Evolutionary conservation across 345 rosid genomes (phyloP).

Genomic region (Lenwebbia sp.): DNA sequence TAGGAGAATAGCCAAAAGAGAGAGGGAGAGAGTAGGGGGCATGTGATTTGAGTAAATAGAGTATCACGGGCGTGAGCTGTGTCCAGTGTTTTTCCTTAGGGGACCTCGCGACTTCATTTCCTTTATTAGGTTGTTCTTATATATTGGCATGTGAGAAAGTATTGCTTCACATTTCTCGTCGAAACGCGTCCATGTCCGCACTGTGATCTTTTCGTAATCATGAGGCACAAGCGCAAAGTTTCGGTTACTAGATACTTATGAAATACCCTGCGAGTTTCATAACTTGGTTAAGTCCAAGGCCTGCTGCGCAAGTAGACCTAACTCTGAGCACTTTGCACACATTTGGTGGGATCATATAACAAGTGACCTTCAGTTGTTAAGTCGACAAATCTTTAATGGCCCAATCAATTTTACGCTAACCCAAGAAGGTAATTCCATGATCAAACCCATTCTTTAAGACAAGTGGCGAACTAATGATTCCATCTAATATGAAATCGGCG

Average conservation of each 20-base stretch:
- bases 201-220: not conserved
- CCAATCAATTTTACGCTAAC: too few species aligned
- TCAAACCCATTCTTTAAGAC: not conserved
- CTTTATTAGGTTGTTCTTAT: not conserved
- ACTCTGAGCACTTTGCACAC: not conserved
- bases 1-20: not conserved
- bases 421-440: not conserved
- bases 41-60: not conserved
- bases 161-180: not conserved
- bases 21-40: not conserved
- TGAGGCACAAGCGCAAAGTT: not conserved
- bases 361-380: not conserved
- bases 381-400: not conserved
- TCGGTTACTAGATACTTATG: not conserved
- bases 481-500: accelerated
- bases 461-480: too few species aligned
- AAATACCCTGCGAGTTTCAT: not conserved
- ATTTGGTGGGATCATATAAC: not conserved
- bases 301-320: not conserved
- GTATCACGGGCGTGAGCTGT: not conserved
- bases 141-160: not conserved
- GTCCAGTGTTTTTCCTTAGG: not conserved
- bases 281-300: not conserved
- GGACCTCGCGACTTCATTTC: not conserved
- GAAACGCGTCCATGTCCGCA: too few species aligned